Percentiles rank a stretch among this genome's conserved stretches.
Conservation (phyloP, 129 eudicot genomes). For the Mikania micrantha region DNA sequence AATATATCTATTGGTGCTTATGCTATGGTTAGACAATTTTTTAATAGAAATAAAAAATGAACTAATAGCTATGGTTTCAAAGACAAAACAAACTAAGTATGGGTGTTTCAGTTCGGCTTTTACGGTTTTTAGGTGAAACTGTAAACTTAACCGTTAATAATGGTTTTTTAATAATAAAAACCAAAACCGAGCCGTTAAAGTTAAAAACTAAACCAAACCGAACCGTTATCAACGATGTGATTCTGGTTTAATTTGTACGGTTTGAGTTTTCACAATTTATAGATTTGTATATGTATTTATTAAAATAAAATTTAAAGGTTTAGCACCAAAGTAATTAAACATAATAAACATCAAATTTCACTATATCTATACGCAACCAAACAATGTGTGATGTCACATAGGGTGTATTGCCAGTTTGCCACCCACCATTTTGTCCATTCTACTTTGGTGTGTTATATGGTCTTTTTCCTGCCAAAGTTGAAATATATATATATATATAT, state of each 20-base stretch:
- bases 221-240: too few species aligned
- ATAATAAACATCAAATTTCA: background rate
- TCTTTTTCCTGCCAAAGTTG: background rate
- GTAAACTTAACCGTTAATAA: too few species aligned
- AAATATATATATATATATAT: background rate
- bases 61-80: too few species aligned
- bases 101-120: too few species aligned
- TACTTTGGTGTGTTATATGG: constrained; percentile 9
- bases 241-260: too few species aligned
- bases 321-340: background rate
- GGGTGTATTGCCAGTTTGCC: constrained; percentile 9
- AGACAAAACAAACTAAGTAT: too few species aligned
- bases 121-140: too few species aligned
- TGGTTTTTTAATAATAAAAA: too few species aligned
- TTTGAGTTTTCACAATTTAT: background rate
- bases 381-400: constrained; percentile 18
- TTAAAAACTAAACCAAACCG: too few species aligned
- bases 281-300: background rate
- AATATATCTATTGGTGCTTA: background rate
- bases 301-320: background rate
- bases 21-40: too few species aligned
- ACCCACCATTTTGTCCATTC: constrained; percentile 30
- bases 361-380: constrained; percentile 19
- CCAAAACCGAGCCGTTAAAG: too few species aligned
- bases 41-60: too few species aligned